phyloP scores from a whole-genome alignment of 2,329 filamentous ascomycete genomes.

The Bimuria novae-zelandiae region DNA sequence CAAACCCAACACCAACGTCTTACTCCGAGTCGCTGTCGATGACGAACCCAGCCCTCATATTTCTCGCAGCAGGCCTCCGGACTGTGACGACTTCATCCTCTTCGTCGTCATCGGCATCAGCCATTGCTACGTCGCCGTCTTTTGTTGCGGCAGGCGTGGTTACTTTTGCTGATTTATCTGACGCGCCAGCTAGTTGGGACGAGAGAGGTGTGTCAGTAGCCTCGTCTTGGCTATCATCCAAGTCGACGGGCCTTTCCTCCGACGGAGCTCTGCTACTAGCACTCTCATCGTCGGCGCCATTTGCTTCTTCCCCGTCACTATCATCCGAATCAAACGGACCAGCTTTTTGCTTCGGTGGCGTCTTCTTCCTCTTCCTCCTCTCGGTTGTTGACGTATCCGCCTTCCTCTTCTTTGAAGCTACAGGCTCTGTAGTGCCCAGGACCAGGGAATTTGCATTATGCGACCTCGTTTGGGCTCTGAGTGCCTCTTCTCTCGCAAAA shows the following conservation, averaged over 20 bases:
- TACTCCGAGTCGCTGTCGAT: constrained; percentile 52
- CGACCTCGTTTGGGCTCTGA: constrained; percentile 61
- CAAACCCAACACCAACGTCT: not conserved
- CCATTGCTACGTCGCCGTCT: constrained; percentile 29
- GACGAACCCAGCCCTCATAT: constrained; percentile 49
- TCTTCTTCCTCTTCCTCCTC: constrained; percentile 39
- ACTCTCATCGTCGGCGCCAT: constrained; percentile 25
- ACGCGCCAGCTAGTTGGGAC: constrained; percentile 36
- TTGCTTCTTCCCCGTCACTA: constrained; percentile 29
- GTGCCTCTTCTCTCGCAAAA: constrained; percentile 74
- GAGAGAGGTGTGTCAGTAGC: constrained; percentile 48
- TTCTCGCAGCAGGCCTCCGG: constrained; percentile 42
- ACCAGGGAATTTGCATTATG: constrained; percentile 53
- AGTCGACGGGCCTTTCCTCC: constrained; percentile 19
- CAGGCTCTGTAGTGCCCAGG: constrained; percentile 47
- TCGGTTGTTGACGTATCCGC: constrained; percentile 26
- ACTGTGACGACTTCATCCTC: constrained; percentile 49
- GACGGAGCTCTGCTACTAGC: constrained; percentile 36
- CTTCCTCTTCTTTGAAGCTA: constrained; percentile 40
- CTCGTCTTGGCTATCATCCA: constrained; percentile 38
- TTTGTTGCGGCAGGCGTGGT: constrained; percentile 5
- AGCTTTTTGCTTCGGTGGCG: constrained; percentile 32
- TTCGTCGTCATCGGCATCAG: constrained; percentile 41
- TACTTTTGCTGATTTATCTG: constrained; percentile 18
- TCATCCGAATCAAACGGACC: constrained; percentile 35